These are phyloP conservation scores for Salinomyces thailandicus DNA, from an alignment of 2,329 filamentous ascomycete genomes.

Conservation along the genomic window DNA sequence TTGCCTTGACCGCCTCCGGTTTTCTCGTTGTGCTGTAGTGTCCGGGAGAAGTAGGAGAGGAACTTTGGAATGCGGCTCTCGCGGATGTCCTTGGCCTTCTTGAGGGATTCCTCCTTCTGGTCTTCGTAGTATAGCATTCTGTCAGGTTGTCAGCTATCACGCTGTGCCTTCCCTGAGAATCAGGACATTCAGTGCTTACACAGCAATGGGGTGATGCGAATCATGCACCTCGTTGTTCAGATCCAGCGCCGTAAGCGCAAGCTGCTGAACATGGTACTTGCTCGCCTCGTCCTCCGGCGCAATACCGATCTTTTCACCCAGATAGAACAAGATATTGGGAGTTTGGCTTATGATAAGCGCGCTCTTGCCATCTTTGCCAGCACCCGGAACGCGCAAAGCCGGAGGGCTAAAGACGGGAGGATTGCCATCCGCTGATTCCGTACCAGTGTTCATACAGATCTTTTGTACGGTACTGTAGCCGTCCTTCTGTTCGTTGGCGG, in stretches of 20 bases:
- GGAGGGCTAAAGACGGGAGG: constrained; percentile 59
- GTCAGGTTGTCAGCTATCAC: no score
- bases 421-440: constrained; percentile 41
- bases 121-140: constrained; percentile 57
- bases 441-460: constrained; percentile 28
- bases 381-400: constrained; percentile 44
- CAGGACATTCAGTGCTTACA: not conserved
- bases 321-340: constrained; percentile 61
- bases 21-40: constrained; percentile 48
- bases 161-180: no score
- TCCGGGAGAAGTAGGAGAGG: constrained; percentile 58
- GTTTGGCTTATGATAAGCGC: constrained; percentile 57
- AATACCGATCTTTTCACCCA: constrained; percentile 51
- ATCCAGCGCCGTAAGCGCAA: constrained; percentile 61
- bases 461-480: constrained; percentile 43
- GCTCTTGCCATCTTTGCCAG: constrained; percentile 39
- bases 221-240: constrained; percentile 64
- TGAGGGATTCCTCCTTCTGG: constrained; percentile 57
- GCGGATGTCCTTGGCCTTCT: constrained; percentile 48
- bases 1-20: constrained; percentile 45
- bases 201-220: constrained; percentile 54
- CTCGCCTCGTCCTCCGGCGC: constrained; percentile 36
- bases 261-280: constrained; percentile 49
- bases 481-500: constrained; percentile 38
- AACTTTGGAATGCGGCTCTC: constrained; percentile 60